Conservation (phyloP, 495 filamentous ascomycete genomes). For the Aspergillus heteromorphus region DNA sequence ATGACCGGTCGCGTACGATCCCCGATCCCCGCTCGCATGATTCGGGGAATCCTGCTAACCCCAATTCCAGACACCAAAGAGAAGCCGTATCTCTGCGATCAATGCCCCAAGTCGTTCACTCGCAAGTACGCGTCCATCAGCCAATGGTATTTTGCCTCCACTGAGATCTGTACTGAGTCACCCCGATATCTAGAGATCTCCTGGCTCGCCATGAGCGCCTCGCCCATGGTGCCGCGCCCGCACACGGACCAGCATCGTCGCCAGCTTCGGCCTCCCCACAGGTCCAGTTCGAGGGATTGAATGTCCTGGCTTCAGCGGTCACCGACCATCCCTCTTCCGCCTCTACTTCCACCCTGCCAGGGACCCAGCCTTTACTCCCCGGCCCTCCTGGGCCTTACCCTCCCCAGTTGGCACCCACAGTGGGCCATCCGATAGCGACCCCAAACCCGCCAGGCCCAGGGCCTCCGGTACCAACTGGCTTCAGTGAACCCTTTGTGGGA, state of each 20-base stretch:
- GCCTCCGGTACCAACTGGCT: conserved; percentile 17
- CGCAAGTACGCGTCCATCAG: conserved; percentile 28
- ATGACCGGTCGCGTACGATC: conserved; percentile 42
- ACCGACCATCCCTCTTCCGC: conserved; percentile 14
- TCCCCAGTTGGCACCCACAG: conserved; percentile 7
- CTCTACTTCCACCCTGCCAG: background rate
- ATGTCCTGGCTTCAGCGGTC: conserved; percentile 32
- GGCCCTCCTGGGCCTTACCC: conserved; percentile 10
- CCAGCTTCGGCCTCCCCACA: conserved; percentile 20
- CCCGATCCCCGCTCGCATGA: conserved; percentile 7
- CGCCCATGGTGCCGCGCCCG: conserved; percentile 21
- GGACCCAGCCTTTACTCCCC: background rate
- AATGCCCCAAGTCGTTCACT: conserved; percentile 38
- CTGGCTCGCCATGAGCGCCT: conserved; percentile 35
- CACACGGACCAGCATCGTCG: conserved; percentile 11
- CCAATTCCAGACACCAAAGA: conserved; percentile 35
- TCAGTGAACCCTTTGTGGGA: conserved; percentile 25
- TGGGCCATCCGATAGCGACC: background rate
- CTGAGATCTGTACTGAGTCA: background rate
- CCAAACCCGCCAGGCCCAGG: background rate
- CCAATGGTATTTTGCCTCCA: background rate
- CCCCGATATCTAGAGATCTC: conserved; percentile 26
- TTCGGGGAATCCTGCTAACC: background rate
- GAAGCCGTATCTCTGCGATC: conserved; percentile 33
- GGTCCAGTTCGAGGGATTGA: conserved; percentile 26